Base-by-base conservation (phyloP, 2,329 filamentous ascomycete species). In the Scedosporium dehoogii region DNA sequence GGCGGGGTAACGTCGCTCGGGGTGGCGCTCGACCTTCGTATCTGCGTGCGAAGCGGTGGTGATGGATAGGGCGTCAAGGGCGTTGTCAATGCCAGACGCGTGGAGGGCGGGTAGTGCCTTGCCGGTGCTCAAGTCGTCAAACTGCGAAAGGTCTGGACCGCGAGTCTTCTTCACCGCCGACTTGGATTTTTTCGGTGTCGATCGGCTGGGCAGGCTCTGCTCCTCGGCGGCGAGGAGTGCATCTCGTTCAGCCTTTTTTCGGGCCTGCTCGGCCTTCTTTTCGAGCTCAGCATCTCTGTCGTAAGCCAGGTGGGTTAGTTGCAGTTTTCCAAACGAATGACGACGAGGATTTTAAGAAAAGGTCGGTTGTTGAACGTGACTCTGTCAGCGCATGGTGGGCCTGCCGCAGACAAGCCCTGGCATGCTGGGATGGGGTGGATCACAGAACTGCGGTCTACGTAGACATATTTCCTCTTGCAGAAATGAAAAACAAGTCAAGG, bases 181-280 rank as follows among this genome's bases (percentile, higher is more conserved):
- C 75, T 90, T 90, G 63, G 82, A 76, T 67, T 88, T 87, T 76
- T 91, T 91, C 61, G 85, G 82, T 29, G 79, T 79, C 23, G 81
- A 75, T 68, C 85, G 79, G 70, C 83, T 76, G 68, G 83, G 77
- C 63, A 83, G 73, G 68, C 68, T 81, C 65, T 83, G 87, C 72
- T 97, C 93, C 75, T 99, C 94, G 71, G 90, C 92, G 63, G 86
- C 87, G 44, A 92, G 77, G 25, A 92, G 78, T 10, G 92, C 91
- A 1, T 96, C 92, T 59, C 89, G 89, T 73, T 97, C 94, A 60
- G 92, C 93, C 77, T 96, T 97, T 77, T 96, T 96, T 63, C 88
- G 86, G 2, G 89, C 90, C 62, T 81, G 84, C 71, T 96, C 91
- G 62, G 88, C 89, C 68, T 89, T 92, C 76, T 93, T 96, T 59